These are phyloP conservation scores for Diaporthe sp. DNA, from an alignment of 2,329 filamentous ascomycete genomes.

Conservation along the genomic window DNA sequence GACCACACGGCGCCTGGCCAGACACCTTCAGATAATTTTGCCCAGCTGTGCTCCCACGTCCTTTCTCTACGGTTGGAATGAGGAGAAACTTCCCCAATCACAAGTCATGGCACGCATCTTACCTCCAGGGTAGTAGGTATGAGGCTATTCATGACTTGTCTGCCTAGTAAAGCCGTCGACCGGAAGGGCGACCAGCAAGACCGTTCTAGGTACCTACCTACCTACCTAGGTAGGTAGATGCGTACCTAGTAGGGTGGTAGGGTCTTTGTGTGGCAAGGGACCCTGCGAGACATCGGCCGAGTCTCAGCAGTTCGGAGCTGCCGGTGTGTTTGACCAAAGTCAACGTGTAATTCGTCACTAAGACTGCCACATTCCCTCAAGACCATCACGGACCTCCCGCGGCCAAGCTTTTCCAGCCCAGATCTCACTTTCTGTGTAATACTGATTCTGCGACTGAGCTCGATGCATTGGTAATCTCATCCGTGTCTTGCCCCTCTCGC, in stretches of 20 bases:
- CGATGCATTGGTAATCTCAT: neutral
- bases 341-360: slow-evolving; percentile 2
- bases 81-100: neutral
- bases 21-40: neutral
- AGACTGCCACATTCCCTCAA: neutral
- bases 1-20: too few species aligned
- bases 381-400: neutral
- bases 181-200: neutral
- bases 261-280: neutral
- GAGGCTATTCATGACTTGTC: neutral
- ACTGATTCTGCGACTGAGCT: neutral
- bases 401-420: neutral
- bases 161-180: neutral
- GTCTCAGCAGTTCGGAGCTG: slow-evolving; percentile 19
- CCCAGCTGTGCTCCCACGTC: neutral
- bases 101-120: neutral
- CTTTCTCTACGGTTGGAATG: neutral
- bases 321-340: slow-evolving; percentile 5
- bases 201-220: neutral
- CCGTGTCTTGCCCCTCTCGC: neutral
- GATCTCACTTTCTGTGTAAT: neutral
- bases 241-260: too few species aligned
- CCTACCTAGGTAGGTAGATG: neutral
- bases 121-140: neutral
- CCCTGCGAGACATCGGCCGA: slow-evolving; percentile 12